Percentiles rank a stretch among this genome's conserved stretches.
These are phyloP conservation scores for Agastache rugosa DNA, from an alignment of 257 asterid genomes.

Conservation along the genomic window DNA sequence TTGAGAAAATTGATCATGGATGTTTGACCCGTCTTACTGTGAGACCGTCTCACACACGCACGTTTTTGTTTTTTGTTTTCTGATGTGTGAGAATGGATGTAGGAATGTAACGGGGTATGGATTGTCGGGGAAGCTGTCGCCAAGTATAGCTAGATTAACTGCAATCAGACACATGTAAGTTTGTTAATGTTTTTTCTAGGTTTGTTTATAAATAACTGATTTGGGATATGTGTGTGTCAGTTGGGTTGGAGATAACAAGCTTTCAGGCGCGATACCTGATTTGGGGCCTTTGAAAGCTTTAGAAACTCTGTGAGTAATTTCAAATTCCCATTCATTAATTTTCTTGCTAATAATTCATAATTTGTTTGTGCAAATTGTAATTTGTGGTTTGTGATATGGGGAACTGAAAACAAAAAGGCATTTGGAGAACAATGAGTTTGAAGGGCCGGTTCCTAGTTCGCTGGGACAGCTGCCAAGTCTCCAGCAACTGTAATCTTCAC, in stretches of 20 bases:
- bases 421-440: conserved; percentile 76
- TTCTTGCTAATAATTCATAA: no score
- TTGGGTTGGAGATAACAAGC: conserved; percentile 75
- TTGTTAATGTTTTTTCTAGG: background rate
- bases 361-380: background rate
- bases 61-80: no score
- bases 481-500: conserved; percentile 61
- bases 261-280: conserved; percentile 74
- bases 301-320: conserved; percentile 64
- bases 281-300: conserved; percentile 58
- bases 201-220: background rate
- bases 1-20: background rate
- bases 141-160: conserved; percentile 57
- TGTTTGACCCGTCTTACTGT: no score
- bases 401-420: no score
- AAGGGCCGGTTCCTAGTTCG: conserved; percentile 66
- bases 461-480: conserved; percentile 64
- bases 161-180: conserved; percentile 76
- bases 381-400: conserved; percentile 21
- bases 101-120: conserved; percentile 78
- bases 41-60: no score
- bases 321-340: background rate
- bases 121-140: conserved; percentile 64
- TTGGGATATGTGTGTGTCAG: conserved; percentile 41
- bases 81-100: conserved; percentile 19